Evolutionary conservation across 495 filamentous ascomycete species (phyloP).

Genomic region (Amniculicola lignicola): DNA sequence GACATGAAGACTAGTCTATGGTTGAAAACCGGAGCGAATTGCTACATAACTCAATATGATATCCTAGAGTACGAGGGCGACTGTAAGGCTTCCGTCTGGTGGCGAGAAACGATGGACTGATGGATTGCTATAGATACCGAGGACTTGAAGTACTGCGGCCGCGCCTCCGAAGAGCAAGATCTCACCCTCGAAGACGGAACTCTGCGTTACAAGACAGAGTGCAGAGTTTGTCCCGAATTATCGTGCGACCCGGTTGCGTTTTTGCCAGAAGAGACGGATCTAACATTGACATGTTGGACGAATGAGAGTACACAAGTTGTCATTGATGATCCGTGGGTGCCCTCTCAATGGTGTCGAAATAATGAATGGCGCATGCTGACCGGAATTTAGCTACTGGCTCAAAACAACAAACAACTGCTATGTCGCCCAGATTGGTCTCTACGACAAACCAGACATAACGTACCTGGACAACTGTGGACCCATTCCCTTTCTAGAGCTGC

Average conservation of each 20-base stretch:
- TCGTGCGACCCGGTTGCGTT: conserved; percentile 20
- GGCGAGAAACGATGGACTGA: not conserved
- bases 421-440: conserved; percentile 21
- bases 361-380: not conserved
- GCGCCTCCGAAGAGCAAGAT: conserved; percentile 17
- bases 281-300: conserved; percentile 32
- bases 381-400: conserved; percentile 16
- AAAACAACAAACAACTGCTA: conserved; percentile 35
- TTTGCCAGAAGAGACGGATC: conserved; percentile 22
- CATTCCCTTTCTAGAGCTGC: conserved; percentile 25
- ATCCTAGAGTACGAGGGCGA: conserved; percentile 25
- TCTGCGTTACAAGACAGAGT: conserved; percentile 27
- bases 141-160: conserved; percentile 26
- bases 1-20: conserved; percentile 19
- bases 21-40: conserved; percentile 24
- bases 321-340: conserved; percentile 27
- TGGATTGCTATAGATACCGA: conserved; percentile 2
- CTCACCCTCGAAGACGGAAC: conserved; percentile 23
- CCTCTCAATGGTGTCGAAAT: not conserved
- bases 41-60: conserved; percentile 33
- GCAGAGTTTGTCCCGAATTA: conserved; percentile 17
- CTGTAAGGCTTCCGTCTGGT: conserved; percentile 6
- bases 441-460: conserved; percentile 14
- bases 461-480: conserved; percentile 31
- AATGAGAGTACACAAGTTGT: conserved; percentile 16